These are phyloP conservation scores for Hypoxylon rubiginosum DNA, from an alignment of 2,329 filamentous ascomycete genomes.

Conservation along the genomic window DNA sequence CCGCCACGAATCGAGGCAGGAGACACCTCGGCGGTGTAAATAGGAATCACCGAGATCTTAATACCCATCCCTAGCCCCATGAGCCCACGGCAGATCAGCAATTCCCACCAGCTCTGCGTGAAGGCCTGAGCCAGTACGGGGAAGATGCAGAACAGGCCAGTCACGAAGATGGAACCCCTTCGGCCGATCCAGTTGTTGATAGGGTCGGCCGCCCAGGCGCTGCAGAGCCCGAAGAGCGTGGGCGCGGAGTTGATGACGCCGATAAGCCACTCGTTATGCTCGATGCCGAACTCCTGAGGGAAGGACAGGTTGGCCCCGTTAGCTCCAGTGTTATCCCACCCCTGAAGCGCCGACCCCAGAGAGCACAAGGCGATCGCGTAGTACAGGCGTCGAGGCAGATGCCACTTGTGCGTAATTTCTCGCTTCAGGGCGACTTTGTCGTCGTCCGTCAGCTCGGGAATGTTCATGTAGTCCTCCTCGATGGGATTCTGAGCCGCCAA, in stretches of 20 bases:
- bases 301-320: constrained; percentile 24
- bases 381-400: constrained; percentile 21
- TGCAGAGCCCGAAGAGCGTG: constrained; percentile 25
- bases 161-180: constrained; percentile 17
- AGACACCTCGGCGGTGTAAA: constrained; percentile 23
- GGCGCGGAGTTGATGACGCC: constrained; percentile 20
- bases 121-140: constrained; percentile 21
- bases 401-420: constrained; percentile 24
- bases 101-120: constrained; percentile 20
- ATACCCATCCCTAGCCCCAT: constrained; percentile 25
- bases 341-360: constrained; percentile 20
- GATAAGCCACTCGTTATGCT: constrained; percentile 20
- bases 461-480: constrained; percentile 21
- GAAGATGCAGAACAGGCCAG: constrained; percentile 21
- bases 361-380: constrained; percentile 24
- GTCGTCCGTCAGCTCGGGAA: constrained; percentile 20
- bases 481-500: constrained; percentile 19
- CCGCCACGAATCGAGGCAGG: constrained; percentile 24
- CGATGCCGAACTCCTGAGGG: constrained; percentile 22
- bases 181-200: constrained; percentile 23
- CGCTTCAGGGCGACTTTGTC: constrained; percentile 17
- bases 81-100: constrained; percentile 16
- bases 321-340: constrained; percentile 19
- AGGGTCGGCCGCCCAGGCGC: constrained; percentile 22
- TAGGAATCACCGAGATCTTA: constrained; percentile 25